Evolutionary conservation across 139 green algal species (phyloP).

Genomic region (Limnomonas spitsbergensis): DNA sequence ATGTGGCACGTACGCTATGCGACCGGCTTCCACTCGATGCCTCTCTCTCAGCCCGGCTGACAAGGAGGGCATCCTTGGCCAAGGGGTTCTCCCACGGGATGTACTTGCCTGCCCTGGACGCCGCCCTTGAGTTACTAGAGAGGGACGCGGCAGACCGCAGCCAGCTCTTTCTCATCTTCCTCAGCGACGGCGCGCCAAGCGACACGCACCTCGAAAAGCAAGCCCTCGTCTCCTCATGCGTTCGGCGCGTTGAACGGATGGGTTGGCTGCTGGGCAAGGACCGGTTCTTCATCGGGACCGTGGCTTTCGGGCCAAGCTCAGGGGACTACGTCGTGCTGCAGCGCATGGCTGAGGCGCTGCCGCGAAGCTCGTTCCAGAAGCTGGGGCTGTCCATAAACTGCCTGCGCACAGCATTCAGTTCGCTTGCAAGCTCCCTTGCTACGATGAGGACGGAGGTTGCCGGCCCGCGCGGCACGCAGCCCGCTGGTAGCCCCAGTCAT

Average conservation of each 20-base stretch:
- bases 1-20: constrained; percentile 21
- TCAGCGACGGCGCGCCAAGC: constrained; percentile 39
- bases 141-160: neutral
- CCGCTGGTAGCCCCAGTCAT: too few species aligned
- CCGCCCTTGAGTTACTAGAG: constrained; percentile 2
- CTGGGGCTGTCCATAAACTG: constrained; percentile 28
- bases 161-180: constrained; percentile 32
- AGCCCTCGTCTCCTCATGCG: too few species aligned
- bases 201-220: constrained; percentile 19
- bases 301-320: constrained; percentile 30
- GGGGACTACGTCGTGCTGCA: constrained; percentile 37
- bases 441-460: constrained; percentile 25
- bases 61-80: neutral
- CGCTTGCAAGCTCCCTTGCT: constrained; percentile 31
- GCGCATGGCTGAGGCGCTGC: constrained; percentile 30
- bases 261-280: constrained; percentile 33
- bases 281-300: constrained; percentile 28
- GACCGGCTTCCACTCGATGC: neutral
- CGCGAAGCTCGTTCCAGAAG: constrained; percentile 36
- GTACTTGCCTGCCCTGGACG: constrained; percentile 31
- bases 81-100: constrained; percentile 32
- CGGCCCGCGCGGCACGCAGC: neutral
- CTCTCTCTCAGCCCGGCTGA: constrained; percentile 5
- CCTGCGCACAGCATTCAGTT: constrained; percentile 36
- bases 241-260: neutral